Percentiles rank a stretch among this genome's conserved stretches.
Evolutionary conservation across 768 basidiomycete species (phyloP).

Genomic region (Cyclocybe aegerita): DNA sequence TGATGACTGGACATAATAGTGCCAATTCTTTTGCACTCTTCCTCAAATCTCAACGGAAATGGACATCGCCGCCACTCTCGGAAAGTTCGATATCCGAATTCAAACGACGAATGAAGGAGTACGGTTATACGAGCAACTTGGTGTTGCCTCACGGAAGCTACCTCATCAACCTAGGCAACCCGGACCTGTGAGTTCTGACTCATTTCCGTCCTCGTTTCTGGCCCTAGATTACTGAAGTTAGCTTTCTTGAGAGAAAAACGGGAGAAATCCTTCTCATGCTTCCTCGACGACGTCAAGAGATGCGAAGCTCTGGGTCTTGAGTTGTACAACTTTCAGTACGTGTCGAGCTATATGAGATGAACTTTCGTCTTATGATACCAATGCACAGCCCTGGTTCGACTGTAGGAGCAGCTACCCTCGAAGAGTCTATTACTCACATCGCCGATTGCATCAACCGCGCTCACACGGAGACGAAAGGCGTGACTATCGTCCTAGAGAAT

Average conservation of each 20-base stretch:
- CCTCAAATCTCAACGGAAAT: conserved; percentile 81
- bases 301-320: conserved; percentile 75
- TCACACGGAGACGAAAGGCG: conserved; percentile 54
- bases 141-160: conserved; percentile 86
- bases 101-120: conserved; percentile 56
- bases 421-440: conserved; percentile 61
- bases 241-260: conserved; percentile 51
- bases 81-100: conserved; percentile 54
- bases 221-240: not conserved
- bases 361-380: not conserved
- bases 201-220: too few species aligned
- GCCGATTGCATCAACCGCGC: conserved; percentile 76
- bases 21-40: conserved; percentile 87
- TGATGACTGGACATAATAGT: conserved; percentile 30
- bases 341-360: conserved; percentile 8
- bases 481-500: conserved; percentile 76
- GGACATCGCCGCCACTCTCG: conserved; percentile 64
- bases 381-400: conserved; percentile 72
- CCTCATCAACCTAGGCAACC: conserved; percentile 82
- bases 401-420: conserved; percentile 62
- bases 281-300: conserved; percentile 77
- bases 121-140: conserved; percentile 59
- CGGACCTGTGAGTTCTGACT: conserved; percentile 55
- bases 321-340: conserved; percentile 86
- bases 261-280: conserved; percentile 73